Conservation (phyloP, 768 basidiomycete genomes). For the Boletus vermiculosoides region DNA sequence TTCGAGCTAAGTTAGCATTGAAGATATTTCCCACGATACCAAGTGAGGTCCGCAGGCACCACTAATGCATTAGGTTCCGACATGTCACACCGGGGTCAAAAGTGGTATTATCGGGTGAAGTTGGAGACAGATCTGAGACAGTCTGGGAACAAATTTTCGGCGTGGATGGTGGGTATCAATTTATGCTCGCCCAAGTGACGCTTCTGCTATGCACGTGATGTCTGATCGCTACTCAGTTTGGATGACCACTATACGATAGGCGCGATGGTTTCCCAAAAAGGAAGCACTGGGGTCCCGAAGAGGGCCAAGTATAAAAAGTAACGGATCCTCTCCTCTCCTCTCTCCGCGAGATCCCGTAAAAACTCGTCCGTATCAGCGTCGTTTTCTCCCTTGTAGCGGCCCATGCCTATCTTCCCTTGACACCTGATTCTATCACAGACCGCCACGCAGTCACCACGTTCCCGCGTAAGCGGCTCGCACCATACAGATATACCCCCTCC, state of each 20-base stretch:
- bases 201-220: too few relatives aligned
- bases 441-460: constrained; percentile 1
- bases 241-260: neutral
- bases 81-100: neutral
- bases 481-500: neutral
- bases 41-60: neutral
- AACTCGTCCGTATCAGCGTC: neutral
- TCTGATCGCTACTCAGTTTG: constrained; percentile 8
- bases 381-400: neutral
- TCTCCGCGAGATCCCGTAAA: neutral
- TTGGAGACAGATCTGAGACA: too few relatives aligned
- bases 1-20: neutral
- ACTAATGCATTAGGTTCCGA: neutral
- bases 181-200: neutral
- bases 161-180: too few relatives aligned
- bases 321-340: neutral
- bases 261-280: neutral
- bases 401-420: constrained; percentile 1
- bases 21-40: too few relatives aligned
- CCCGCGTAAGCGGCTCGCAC: constrained; percentile 1
- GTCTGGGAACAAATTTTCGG: too few relatives aligned
- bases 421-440: neutral
- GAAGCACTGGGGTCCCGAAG: constrained; percentile 10
- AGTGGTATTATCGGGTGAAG: neutral
- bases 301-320: constrained; percentile 23